Evolutionary conservation across 257 asterid genomes (phyloP).

Genomic region (Solanum microdontum): DNA sequence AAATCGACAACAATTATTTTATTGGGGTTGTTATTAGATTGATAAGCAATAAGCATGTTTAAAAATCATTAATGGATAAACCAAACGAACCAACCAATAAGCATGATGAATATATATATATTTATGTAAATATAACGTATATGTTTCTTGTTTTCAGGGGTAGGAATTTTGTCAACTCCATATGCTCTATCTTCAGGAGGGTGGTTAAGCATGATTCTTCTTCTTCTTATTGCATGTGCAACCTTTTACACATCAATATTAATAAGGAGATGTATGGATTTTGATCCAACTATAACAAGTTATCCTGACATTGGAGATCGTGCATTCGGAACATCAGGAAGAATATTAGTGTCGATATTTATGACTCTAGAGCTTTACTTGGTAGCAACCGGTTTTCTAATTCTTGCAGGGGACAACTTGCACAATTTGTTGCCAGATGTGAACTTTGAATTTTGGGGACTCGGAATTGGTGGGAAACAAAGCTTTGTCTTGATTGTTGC

Average conservation of each 20-base stretch:
- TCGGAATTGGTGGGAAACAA: conserved; percentile 35
- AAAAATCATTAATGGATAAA: no score
- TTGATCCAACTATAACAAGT: conserved; percentile 45
- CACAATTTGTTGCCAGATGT: conserved; percentile 35
- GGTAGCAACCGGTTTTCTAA: conserved; percentile 86
- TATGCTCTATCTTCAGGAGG: conserved; percentile 80
- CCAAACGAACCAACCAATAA: no score
- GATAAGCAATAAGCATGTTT: no score
- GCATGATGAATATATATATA: no score
- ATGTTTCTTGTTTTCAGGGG: conserved; percentile 30
- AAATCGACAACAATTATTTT: no score
- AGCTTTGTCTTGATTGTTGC: conserved; percentile 45
- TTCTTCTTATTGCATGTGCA: conserved; percentile 51
- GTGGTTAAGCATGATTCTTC: conserved; percentile 59
- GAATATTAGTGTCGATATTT: conserved; percentile 37
- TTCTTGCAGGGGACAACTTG: conserved; percentile 73
- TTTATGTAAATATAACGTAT: no score
- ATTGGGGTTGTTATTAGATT: no score
- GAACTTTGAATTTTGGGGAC: conserved; percentile 20
- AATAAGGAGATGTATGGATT: conserved; percentile 70
- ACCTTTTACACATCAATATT: conserved; percentile 60
- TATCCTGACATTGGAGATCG: conserved; percentile 74
- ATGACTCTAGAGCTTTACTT: conserved; percentile 68
- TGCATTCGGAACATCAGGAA: conserved; percentile 69
- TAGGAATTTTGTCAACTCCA: conserved; percentile 75